phyloP scores from a whole-genome alignment of 140 eudicot genomes.

The Erigeron philadelphicus region DNA sequence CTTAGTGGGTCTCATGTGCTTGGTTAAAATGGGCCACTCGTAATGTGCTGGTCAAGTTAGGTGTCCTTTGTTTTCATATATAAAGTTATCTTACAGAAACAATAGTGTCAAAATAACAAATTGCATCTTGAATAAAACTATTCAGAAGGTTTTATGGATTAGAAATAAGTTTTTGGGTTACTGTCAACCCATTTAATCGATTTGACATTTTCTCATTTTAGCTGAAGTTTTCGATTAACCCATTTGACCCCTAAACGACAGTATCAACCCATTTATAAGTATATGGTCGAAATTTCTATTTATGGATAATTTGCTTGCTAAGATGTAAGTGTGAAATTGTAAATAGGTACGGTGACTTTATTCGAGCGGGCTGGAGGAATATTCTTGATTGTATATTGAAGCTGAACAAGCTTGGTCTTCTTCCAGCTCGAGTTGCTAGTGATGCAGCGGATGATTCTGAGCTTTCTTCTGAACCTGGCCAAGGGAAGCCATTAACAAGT shows the following conservation, averaged over 20 bases:
- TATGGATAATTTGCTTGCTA: conserved; percentile 20
- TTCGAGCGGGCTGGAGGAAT: conserved; percentile 93
- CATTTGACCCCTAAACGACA: not conserved
- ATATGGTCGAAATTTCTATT: not conserved
- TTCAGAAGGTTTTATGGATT: conserved; percentile 7
- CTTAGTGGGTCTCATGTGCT: not conserved
- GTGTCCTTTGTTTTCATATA: not conserved
- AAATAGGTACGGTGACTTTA: conserved; percentile 64
- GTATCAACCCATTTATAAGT: not conserved
- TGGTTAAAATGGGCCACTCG: not conserved
- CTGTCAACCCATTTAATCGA: not conserved
- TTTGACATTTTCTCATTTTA: not conserved
- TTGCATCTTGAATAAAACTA: conserved; percentile 5
- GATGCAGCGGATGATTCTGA: conserved; percentile 98
- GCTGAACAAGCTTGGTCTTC: conserved; percentile 94
- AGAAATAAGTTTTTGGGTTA: conserved; percentile 4
- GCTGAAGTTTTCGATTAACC: not conserved
- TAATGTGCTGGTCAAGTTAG: not conserved
- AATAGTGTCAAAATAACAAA: not conserved
- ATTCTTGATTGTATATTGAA: conserved; percentile 77
- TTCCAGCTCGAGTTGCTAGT: conserved; percentile 95
- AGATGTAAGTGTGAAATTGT: conserved; percentile 6
- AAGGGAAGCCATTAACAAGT: conserved; percentile 62
- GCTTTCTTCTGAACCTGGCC: conserved; percentile 60
- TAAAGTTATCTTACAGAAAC: not conserved